Evolutionary conservation across 2,329 filamentous ascomycete species (phyloP).

Genomic region (Cladorrhinum sp.): DNA sequence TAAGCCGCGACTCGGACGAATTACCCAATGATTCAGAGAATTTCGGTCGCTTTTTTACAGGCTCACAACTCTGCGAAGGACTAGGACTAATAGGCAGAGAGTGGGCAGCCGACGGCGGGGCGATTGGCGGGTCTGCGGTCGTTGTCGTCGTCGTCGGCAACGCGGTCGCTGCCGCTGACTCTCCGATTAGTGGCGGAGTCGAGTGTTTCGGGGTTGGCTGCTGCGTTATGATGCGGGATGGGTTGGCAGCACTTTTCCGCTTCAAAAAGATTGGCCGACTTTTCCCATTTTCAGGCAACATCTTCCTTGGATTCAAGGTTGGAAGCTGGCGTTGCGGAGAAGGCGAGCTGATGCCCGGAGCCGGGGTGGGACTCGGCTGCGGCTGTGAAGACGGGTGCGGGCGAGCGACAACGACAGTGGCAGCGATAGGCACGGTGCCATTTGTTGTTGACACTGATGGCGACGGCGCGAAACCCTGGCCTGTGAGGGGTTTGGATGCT

Average conservation of each 20-base stretch:
- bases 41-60: conserved; percentile 18
- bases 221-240: conserved; percentile 3
- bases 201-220: conserved; percentile 13
- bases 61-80: conserved; percentile 10
- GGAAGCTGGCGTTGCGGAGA: neutral
- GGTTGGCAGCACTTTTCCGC: conserved; percentile 21
- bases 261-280: conserved; percentile 12
- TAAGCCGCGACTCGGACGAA: conserved; percentile 4
- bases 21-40: conserved; percentile 6
- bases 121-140: neutral
- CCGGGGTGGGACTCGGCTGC: neutral
- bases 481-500: neutral
- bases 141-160: conserved; percentile 1
- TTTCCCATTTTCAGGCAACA: conserved; percentile 16
- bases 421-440: neutral
- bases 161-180: neutral
- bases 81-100: conserved; percentile 17
- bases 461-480: neutral
- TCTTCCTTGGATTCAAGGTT: conserved; percentile 15
- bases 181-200: conserved; percentile 9
- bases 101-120: conserved; percentile 6
- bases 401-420: neutral
- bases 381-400: neutral
- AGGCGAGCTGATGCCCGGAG: neutral
- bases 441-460: neutral